A percentile compares a stretch with the other conserved stretches of the same genome.
Conservation (phyloP, 805 yeast species). For the Ogataea degrootiae region DNA sequence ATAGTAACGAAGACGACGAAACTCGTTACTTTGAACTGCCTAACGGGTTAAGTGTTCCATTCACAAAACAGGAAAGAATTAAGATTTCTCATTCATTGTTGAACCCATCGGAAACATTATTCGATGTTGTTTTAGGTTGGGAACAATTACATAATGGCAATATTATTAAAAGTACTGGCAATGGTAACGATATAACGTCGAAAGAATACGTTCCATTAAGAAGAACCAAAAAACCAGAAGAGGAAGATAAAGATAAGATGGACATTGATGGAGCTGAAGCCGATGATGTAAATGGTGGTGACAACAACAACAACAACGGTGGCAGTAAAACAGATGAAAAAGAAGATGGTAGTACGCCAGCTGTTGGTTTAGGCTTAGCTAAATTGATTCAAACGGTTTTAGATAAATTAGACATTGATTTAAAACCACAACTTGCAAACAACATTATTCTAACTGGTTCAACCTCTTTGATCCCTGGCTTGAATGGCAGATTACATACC, state of each 20-base stretch:
- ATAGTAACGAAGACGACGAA: constrained; percentile 16
- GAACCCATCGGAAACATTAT: constrained; percentile 42
- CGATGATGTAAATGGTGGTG: constrained; percentile 5
- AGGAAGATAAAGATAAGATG: constrained; percentile 27
- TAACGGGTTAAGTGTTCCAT: constrained; percentile 62
- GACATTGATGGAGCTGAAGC: constrained; percentile 26
- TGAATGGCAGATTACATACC: constrained; percentile 67
- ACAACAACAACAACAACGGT: constrained; percentile 29
- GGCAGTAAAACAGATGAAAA: constrained; percentile 6
- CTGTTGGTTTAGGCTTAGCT: constrained; percentile 39
- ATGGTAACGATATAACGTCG: constrained; percentile 28
- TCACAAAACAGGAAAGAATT: constrained; percentile 52
- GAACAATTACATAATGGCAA: constrained; percentile 49
- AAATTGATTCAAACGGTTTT: constrained; percentile 54
- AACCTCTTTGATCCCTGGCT: constrained; percentile 71
- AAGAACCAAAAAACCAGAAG: constrained; percentile 40
- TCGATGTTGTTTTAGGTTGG: constrained; percentile 29
- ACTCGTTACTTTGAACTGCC: constrained; percentile 67
- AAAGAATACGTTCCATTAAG: constrained; percentile 75
- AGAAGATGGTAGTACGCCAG: background rate
- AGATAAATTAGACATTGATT: constrained; percentile 68
- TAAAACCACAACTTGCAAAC: constrained; percentile 81
- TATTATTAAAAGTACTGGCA: constrained; percentile 30
- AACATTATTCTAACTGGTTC: constrained; percentile 88
- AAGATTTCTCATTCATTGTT: constrained; percentile 71